Percentiles rank a stretch among this genome's conserved stretches.
phyloP scores from a whole-genome alignment of 495 filamentous ascomycete genomes.

The Hypoxylon fuscum region DNA sequence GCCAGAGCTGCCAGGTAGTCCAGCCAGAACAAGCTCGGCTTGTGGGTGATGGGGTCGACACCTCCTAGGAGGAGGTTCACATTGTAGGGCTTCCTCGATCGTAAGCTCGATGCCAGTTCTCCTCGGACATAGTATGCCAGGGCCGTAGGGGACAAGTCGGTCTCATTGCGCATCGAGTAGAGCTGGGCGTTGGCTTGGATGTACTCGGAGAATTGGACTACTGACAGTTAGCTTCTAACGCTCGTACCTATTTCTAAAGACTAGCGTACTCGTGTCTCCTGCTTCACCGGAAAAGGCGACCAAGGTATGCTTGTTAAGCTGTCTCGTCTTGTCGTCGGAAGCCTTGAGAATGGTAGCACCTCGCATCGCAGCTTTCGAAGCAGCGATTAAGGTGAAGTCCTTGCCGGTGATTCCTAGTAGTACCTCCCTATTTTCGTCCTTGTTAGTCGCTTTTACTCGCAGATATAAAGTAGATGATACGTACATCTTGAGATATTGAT shows the following conservation, averaged over 20 bases:
- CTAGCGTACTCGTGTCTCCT: conserved; percentile 84
- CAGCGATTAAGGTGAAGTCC: conserved; percentile 97
- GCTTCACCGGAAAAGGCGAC: conserved; percentile 98
- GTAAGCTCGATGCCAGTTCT: conserved; percentile 87
- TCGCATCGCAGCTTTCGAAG: conserved; percentile 97
- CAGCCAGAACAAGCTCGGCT: conserved; percentile 93
- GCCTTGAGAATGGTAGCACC: conserved; percentile 96
- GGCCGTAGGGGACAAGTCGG: conserved; percentile 86
- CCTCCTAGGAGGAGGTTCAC: conserved; percentile 96
- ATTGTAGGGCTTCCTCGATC: conserved; percentile 91
- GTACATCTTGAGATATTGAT: conserved; percentile 46
- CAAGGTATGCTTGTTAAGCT: conserved; percentile 88
- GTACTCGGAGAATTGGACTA: conserved; percentile 99
- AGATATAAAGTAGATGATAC: neutral
- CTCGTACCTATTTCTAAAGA: neutral
- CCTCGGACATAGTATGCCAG: conserved; percentile 91
- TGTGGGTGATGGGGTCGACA: conserved; percentile 84
- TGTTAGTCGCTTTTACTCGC: conserved; percentile 10
- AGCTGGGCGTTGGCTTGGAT: conserved; percentile 98
- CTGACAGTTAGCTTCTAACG: conserved; percentile 46
- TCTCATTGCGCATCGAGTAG: conserved; percentile 97
- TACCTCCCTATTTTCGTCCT: conserved; percentile 77
- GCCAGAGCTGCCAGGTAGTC: conserved; percentile 94
- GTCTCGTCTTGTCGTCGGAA: conserved; percentile 93
- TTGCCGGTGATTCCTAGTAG: conserved; percentile 97